A percentile compares a stretch with the other conserved stretches of the same genome.
These are phyloP conservation scores for Eutypella sp. DNA, from an alignment of 2,329 filamentous ascomycete genomes.

Conservation along the genomic window DNA sequence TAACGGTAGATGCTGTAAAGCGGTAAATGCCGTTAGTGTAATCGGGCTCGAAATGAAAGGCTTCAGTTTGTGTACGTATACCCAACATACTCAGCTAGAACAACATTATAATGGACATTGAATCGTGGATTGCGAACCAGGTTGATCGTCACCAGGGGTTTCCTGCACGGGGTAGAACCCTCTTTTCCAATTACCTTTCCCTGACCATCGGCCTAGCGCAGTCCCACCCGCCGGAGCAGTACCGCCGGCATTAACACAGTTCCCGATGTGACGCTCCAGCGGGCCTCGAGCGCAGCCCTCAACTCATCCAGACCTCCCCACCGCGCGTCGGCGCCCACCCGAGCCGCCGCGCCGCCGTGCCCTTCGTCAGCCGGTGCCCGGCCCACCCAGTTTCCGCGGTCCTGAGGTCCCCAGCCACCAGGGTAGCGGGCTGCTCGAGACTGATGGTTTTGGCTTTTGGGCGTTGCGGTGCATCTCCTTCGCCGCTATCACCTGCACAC, in stretches of 20 bases:
- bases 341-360: background rate
- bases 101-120: too few relatives aligned
- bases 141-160: too few relatives aligned
- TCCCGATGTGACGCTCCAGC: constrained; percentile 1
- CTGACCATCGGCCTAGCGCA: too few relatives aligned
- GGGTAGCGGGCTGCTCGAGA: constrained; percentile 8
- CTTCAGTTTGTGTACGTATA: too few relatives aligned
- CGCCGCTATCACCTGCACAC: constrained; percentile 7
- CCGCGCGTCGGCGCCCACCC: constrained; percentile 1
- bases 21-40: too few relatives aligned
- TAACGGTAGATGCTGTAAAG: too few relatives aligned
- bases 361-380: background rate
- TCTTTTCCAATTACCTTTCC: too few relatives aligned
- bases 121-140: too few relatives aligned
- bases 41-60: too few relatives aligned
- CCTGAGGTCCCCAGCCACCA: constrained; percentile 5
- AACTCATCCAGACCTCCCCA: constrained; percentile 2
- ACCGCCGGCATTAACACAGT: constrained; percentile 1
- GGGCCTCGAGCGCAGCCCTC: background rate
- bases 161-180: too few relatives aligned
- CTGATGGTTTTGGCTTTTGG: constrained; percentile 5
- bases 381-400: constrained; percentile 8
- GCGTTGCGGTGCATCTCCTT: background rate
- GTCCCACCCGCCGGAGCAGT: too few relatives aligned
- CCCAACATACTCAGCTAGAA: too few relatives aligned